These are phyloP conservation scores for Cercophora scortea DNA, from an alignment of 495 filamentous ascomycete genomes.

Conservation along the genomic window DNA sequence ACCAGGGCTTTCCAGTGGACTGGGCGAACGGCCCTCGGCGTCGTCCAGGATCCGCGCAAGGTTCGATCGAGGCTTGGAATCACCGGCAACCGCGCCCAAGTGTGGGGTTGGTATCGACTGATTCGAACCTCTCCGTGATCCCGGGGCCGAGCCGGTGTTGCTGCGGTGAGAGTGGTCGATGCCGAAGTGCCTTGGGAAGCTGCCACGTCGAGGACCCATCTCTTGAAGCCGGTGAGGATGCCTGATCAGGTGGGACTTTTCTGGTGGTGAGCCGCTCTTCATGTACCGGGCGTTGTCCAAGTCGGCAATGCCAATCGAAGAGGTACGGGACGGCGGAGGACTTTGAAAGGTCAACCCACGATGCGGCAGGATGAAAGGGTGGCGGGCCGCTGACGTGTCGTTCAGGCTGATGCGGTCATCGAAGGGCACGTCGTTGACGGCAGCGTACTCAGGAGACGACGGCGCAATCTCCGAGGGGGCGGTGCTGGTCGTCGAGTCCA, in stretches of 20 bases:
- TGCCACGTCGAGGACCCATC: background rate
- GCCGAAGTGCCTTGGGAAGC: background rate
- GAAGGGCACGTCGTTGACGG: slow-evolving; percentile 6
- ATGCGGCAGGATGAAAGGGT: background rate
- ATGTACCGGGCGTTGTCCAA: background rate
- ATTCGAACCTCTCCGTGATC: background rate
- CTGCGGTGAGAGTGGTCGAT: background rate
- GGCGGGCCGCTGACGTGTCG: slow-evolving; percentile 12
- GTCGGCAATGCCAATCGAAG: background rate
- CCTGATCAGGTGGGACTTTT: slow-evolving; percentile 2
- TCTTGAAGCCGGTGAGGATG: slow-evolving; percentile 3
- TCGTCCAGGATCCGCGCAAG: background rate
- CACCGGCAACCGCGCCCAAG: background rate
- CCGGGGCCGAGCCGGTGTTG: background rate
- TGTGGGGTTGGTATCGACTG: background rate
- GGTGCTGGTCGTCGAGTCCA: too few species aligned
- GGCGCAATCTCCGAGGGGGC: slow-evolving; percentile 8
- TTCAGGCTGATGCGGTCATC: background rate
- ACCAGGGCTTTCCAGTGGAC: background rate
- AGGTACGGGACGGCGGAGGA: slow-evolving; percentile 1
- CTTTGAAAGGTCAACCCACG: background rate
- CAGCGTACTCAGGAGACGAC: slow-evolving; percentile 5
- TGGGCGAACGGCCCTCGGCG: background rate
- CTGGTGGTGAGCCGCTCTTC: background rate
- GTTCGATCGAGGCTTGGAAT: background rate